phyloP scores from a whole-genome alignment of 1,139 yeast species.

The Geotrichum histeridarum region DNA sequence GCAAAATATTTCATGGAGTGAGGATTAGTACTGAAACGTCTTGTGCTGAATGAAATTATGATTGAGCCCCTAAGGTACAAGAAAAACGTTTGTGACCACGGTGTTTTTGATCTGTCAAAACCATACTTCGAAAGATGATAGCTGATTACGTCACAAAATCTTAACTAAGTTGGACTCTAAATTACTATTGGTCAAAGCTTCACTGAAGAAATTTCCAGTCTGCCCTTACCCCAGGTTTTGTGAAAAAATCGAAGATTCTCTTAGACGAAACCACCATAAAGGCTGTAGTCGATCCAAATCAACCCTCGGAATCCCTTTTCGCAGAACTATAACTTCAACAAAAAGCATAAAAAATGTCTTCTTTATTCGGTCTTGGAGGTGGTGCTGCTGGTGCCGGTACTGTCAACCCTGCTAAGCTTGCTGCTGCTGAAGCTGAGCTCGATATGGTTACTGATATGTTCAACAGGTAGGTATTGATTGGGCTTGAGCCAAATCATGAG shows the following conservation, averaged over 20 bases:
- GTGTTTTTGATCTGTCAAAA: conserved; percentile 1
- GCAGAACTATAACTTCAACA: conserved; percentile 6
- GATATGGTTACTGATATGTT: conserved; percentile 98
- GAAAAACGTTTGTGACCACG: conserved; percentile 2
- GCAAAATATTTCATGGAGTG: background rate
- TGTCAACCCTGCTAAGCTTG: conserved; percentile 42
- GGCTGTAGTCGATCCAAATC: no score
- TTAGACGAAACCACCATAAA: no score
- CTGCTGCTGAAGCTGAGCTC: conserved; percentile 83
- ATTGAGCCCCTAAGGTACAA: no score
- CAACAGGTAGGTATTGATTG: conserved; percentile 42
- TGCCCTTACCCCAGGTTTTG: no score
- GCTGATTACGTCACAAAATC: no score
- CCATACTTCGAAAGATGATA: background rate
- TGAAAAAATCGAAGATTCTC: no score
- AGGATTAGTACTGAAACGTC: background rate
- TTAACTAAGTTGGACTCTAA: no score
- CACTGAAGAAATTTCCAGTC: no score
- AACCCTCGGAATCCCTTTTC: background rate
- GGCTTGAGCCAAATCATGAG: background rate
- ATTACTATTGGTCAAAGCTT: no score
- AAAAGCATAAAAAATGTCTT: conserved; percentile 41
- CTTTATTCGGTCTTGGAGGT: conserved; percentile 85
- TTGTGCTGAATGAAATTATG: no score
- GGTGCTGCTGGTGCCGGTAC: conserved; percentile 32